A percentile compares a stretch with the other conserved stretches of the same genome.
Evolutionary conservation across 306 rosid genomes (phyloP).

Genomic region (Dalbergia cultrata): DNA sequence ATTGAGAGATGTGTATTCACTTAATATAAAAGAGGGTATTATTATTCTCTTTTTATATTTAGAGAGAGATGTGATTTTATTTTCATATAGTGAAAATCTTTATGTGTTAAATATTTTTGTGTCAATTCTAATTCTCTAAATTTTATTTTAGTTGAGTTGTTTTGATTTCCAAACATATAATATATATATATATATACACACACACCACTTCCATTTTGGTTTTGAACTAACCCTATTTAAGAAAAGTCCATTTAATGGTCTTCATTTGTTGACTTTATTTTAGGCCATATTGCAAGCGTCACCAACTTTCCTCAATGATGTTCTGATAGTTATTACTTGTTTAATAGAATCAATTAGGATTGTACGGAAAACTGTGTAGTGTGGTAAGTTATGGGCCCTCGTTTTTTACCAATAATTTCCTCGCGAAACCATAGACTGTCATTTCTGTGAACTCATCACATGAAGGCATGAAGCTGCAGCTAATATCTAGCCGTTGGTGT

Average conservation of each 20-base stretch:
- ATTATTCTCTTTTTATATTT: too few relatives aligned
- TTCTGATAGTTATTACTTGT: conserved; percentile 8
- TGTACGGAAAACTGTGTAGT: background rate
- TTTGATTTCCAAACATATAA: too few relatives aligned
- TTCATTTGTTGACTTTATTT: background rate
- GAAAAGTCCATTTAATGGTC: conserved; percentile 6
- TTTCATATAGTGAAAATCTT: too few relatives aligned
- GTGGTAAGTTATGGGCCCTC: conserved; percentile 16
- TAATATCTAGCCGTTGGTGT: conserved; percentile 60
- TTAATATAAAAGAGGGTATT: too few relatives aligned
- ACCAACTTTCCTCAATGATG: conserved; percentile 17
- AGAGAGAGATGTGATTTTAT: too few relatives aligned
- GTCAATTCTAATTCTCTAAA: too few relatives aligned
- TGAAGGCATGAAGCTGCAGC: conserved; percentile 22
- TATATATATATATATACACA: too few relatives aligned
- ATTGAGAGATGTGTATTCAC: too few relatives aligned
- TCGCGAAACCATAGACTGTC: conserved; percentile 20
- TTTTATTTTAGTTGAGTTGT: too few relatives aligned
- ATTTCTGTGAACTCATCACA: conserved; percentile 40
- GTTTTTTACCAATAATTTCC: conserved; percentile 22
- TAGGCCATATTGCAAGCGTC: background rate
- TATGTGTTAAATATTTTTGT: too few relatives aligned
- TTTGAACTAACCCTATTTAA: conserved; percentile 4
- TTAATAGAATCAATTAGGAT: conserved; percentile 2
- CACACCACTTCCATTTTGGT: background rate